Evolutionary conservation across 1,284 basidiomycete genomes (phyloP), one percentile per base, ranked within the genome.

Genomic region (Moesziomyces aphidis): DNA sequence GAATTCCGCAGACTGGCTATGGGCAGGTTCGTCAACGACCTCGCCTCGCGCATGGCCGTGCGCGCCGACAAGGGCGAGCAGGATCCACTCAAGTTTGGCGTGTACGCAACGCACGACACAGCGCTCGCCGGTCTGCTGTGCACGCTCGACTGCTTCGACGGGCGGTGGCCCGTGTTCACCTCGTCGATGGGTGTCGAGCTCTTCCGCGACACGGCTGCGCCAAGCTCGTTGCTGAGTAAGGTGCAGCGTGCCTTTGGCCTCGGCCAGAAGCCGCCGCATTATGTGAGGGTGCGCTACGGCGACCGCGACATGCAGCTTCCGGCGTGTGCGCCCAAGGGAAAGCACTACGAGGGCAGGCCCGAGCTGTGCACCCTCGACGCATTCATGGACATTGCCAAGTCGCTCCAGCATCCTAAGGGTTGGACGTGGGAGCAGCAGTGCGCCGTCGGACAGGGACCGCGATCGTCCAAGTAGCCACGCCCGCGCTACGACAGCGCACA

Each of bases 1-100:
- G 91, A 93, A 86, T 91, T 91, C 61, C 89, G 92, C 5, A 88
- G 90, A 45, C 86, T 94, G 13, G 91, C 91, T 1, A 91, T 93
- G 90, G 92, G 92, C 6, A 89, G 88, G 3, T 87, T 93, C 10
- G 87, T 93, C 19, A 86, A 88, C 8, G 90, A 92, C 53, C 80
- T 93, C 47, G 85, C 88, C 15, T 81, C 81, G 26, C 91, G 90
- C 78, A 90, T 93, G 89, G 58, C 69, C 19, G 51, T 52, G 11
- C 76, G 77, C 42, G 74, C 78, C 17, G 55, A 53, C 5, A 61
- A 64, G 28, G 71, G 68, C 28, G 66, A 73, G 5, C 23, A 55
- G 7, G 76, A 76, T 43, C 74, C 73, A 21, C 68, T 81, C 44
- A 73, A 76, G 48, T 66, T 83, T 26, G 87, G 91, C 17, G 87